These are phyloP conservation scores for Pseudogymnoascus sp. DNA, from an alignment of 2,329 filamentous ascomycete species.

Conservation along the genomic window DNA sequence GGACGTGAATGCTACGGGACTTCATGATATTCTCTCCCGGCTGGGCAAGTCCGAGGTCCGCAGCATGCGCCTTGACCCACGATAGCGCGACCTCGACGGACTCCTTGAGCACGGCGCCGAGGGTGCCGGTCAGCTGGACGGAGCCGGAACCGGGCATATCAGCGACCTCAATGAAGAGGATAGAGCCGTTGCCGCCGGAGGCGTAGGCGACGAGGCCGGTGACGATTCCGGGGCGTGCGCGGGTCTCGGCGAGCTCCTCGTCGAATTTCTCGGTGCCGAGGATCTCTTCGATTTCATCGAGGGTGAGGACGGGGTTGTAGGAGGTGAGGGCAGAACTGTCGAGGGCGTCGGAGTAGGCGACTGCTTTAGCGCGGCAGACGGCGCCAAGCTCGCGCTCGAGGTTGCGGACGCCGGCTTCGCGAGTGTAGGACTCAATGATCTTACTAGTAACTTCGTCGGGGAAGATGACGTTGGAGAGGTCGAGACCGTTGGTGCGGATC, in stretches of 20 bases:
- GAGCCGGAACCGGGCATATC: constrained; percentile 92
- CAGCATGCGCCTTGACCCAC: constrained; percentile 96
- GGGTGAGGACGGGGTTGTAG: constrained; percentile 66
- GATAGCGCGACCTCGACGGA: constrained; percentile 91
- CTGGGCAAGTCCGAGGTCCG: constrained; percentile 74
- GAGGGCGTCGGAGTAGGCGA: constrained; percentile 85
- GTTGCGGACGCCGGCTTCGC: constrained; percentile 91
- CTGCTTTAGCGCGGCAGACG: constrained; percentile 89
- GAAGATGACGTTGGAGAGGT: constrained; percentile 65
- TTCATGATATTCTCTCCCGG: constrained; percentile 92
- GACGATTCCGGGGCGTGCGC: constrained; percentile 77
- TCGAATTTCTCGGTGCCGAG: constrained; percentile 90
- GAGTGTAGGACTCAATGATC: constrained; percentile 93
- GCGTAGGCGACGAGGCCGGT: constrained; percentile 94
- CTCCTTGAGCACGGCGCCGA: constrained; percentile 95
- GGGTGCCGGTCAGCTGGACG: constrained; percentile 90
- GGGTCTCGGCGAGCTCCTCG: constrained; percentile 88
- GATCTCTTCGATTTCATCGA: constrained; percentile 81
- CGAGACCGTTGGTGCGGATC: constrained; percentile 79
- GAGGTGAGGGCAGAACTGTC: constrained; percentile 56
- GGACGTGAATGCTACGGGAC: constrained; percentile 85
- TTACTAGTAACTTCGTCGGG: constrained; percentile 82
- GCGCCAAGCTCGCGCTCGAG: constrained; percentile 92
- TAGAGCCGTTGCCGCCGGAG: constrained; percentile 85
- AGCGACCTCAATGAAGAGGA: constrained; percentile 95